phyloP scores from a whole-genome alignment of 805 yeast genomes.

The Teunomyces atbi region DNA sequence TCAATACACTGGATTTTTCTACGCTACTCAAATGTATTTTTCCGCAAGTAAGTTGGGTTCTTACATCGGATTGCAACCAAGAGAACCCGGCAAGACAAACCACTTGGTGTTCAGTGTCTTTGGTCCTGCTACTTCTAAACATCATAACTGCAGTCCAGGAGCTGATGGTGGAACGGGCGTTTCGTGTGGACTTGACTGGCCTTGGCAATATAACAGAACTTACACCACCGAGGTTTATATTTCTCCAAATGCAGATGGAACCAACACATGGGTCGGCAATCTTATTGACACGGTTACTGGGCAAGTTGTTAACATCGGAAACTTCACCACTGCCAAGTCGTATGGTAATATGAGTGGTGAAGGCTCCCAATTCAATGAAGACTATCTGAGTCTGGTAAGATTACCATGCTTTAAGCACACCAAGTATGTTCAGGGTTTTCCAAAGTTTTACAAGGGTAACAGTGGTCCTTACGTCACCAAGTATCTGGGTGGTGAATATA shows the following conservation, averaged over 20 bases:
- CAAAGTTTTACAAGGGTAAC: background rate
- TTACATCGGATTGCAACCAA: background rate
- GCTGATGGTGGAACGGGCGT: background rate
- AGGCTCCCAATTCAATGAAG: background rate
- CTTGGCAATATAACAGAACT: background rate
- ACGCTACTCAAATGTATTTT: background rate
- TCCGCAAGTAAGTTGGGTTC: background rate
- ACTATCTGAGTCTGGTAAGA: background rate
- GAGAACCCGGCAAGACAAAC: background rate
- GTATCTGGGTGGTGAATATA: background rate
- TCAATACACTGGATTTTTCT: background rate
- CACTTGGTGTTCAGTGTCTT: background rate
- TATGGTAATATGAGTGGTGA: background rate
- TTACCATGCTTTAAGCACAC: background rate
- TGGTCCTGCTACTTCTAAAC: background rate
- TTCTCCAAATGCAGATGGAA: too few relatives aligned
- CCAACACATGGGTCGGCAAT: background rate
- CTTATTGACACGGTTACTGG: background rate
- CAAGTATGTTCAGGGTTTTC: background rate
- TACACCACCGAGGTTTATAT: background rate
- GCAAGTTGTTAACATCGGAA: background rate
- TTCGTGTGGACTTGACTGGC: background rate
- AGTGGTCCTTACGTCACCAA: background rate
- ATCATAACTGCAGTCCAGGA: background rate
- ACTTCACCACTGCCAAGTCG: background rate